Evolutionary conservation across 2,329 filamentous ascomycete species (phyloP), one percentile per base, ranked within the genome.

Genomic region (Aplosporella prunicola): DNA sequence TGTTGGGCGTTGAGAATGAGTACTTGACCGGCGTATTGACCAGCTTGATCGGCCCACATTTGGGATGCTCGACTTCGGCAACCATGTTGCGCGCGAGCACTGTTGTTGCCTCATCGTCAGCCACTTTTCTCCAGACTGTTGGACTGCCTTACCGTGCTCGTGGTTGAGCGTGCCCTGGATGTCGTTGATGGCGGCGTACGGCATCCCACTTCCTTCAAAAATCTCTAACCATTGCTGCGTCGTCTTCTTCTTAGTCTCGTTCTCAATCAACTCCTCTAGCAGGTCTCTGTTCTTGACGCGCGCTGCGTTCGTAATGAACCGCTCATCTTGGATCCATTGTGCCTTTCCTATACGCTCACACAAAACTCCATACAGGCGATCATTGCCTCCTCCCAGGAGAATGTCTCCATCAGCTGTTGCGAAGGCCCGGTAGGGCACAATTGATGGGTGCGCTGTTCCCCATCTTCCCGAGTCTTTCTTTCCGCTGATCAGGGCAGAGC

Each of bases 401-500:
- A 80, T 71, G 47, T 78, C 73, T 11, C 76, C 76, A 43, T 80
- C 75, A 2, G 60, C 60, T 2, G 76, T 80, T 51, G 72, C 70
- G 61, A 79, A 98, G 0, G 86, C 85, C 51, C 81, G 80, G 59
- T 98, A 98, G 0, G 91, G 91, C 0, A 98, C 91, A 55, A 98
- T 96, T 0, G 86, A 93, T n/a, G 89, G 91, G 68, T 98, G 91
- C 28, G 89, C 89, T 3, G 91, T 98, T 5, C 91, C 91, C 89
- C 91, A 96, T 45, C 91, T 73, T 0, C 91, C 91, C 0, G 78
- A 75, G 56, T 98, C 91, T 47, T 80, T 81, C 60, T 94, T 65
- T 2, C 88, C 88, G 49, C 83, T 93, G 45, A 96, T 82, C 27
- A 98, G 66, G 43, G 81, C 86, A 42, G 87, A 94, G 55, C 85